phyloP scores from a whole-genome alignment of 2,329 filamentous ascomycete species.

The Fragosphaeria purpurea region DNA sequence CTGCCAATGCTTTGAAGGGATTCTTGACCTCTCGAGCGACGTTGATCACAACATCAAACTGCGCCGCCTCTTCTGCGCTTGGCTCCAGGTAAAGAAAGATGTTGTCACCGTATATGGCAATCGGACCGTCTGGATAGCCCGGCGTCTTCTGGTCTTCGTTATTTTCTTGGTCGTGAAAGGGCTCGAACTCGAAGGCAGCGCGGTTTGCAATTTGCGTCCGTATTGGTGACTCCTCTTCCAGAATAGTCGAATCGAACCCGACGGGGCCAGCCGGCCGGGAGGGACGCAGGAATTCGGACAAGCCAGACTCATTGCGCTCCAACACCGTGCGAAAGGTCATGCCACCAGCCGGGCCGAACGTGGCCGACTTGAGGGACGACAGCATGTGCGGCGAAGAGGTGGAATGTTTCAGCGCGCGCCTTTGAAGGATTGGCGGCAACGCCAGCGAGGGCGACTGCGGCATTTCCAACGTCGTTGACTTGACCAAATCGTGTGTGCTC shows the following conservation, averaged over 20 bases:
- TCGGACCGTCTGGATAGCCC: slow-evolving; percentile 71
- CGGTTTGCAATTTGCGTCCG: slow-evolving; percentile 52
- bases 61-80: slow-evolving; percentile 63
- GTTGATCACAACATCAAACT: slow-evolving; percentile 77
- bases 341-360: slow-evolving; percentile 50
- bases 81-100: slow-evolving; percentile 75
- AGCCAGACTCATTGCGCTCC: slow-evolving; percentile 48
- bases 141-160: slow-evolving; percentile 73
- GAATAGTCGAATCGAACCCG: slow-evolving; percentile 33
- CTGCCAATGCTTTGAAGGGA: slow-evolving; percentile 42
- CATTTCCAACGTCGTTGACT: slow-evolving; percentile 40
- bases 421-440: slow-evolving; percentile 45
- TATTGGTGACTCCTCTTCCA: slow-evolving; percentile 49
- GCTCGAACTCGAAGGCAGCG: slow-evolving; percentile 47
- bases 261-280: slow-evolving; percentile 28
- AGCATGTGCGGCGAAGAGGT: slow-evolving; percentile 59
- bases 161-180: slow-evolving; percentile 56
- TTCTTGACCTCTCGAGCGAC: slow-evolving; percentile 75
- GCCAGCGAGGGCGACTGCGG: slow-evolving; percentile 42
- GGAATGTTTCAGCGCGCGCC: slow-evolving; percentile 56
- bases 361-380: slow-evolving; percentile 46
- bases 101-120: slow-evolving; percentile 69
- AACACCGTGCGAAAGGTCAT: slow-evolving; percentile 55
- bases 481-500: slow-evolving; percentile 46
- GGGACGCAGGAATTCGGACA: slow-evolving; percentile 49